Evolutionary conservation across 2,329 filamentous ascomycete species (phyloP).

Genomic region (Pyrenophora tritici-repentis): DNA sequence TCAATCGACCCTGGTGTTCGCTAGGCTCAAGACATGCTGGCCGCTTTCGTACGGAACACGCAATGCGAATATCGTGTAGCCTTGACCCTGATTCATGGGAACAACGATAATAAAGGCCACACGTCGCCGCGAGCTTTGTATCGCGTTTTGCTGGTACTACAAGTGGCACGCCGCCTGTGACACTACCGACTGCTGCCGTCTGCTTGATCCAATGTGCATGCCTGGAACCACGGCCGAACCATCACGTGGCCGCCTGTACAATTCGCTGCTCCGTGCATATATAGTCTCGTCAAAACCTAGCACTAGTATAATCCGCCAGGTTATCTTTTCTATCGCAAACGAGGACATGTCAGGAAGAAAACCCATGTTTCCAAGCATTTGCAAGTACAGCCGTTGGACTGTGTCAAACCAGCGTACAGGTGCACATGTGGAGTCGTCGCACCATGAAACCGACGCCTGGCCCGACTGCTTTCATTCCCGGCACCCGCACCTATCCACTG

Average conservation of each 20-base stretch:
- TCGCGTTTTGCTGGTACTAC: constrained; percentile 19
- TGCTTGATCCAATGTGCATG: too few relatives aligned
- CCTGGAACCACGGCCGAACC: neutral
- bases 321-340: neutral
- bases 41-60: neutral
- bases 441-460: neutral
- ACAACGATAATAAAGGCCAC: too few relatives aligned
- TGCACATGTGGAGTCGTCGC: constrained; percentile 12
- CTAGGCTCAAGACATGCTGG: constrained; percentile 9
- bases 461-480: neutral
- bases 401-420: neutral
- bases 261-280: neutral
- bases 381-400: constrained; percentile 1
- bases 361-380: too few relatives aligned
- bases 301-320: too few relatives aligned
- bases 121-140: neutral
- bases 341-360: neutral
- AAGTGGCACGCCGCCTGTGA: constrained; percentile 18
- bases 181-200: neutral
- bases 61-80: neutral
- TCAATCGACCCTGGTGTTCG: constrained; percentile 5
- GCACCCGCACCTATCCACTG: constrained; percentile 1
- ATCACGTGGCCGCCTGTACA: too few relatives aligned
- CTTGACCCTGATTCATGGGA: constrained; percentile 2
- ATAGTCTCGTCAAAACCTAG: too few relatives aligned